Percentiles rank a stretch among this genome's conserved stretches.
These are phyloP conservation scores for Hymenoscyphus infarciens DNA, from an alignment of 2,329 filamentous ascomycete species.

Conservation along the genomic window DNA sequence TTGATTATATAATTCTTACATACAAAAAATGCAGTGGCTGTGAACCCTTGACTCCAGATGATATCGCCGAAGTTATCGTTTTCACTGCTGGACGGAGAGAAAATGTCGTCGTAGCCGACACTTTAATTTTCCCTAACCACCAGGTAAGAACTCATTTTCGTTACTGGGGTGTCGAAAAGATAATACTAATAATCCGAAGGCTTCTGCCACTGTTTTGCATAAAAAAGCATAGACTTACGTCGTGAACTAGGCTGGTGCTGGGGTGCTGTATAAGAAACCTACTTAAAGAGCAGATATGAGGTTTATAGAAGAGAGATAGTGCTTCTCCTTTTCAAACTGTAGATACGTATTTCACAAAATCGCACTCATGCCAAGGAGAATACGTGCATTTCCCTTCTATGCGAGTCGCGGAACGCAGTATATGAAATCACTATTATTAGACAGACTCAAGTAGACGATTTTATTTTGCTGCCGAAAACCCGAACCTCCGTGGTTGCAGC, in stretches of 20 bases:
- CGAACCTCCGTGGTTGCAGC: too few species aligned
- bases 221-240: constrained; percentile 35
- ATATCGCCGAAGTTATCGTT: constrained; percentile 87
- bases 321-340: too few species aligned
- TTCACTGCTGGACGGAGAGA: constrained; percentile 80
- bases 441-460: too few species aligned
- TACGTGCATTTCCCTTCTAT: too few species aligned
- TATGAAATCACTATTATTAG: too few species aligned
- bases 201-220: constrained; percentile 43
- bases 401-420: too few species aligned
- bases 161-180: background rate
- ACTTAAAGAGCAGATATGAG: background rate
- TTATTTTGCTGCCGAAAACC: too few species aligned
- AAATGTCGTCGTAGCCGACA: constrained; percentile 88
- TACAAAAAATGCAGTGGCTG: constrained; percentile 53
- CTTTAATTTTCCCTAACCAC: constrained; percentile 82
- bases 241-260: constrained; percentile 32
- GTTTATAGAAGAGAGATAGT: too few species aligned
- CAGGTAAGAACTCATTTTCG: constrained; percentile 56
- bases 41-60: constrained; percentile 81
- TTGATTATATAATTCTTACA: background rate
- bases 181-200: constrained; percentile 36
- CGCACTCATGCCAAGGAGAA: too few species aligned
- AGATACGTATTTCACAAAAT: too few species aligned
- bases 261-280: constrained; percentile 31